These are phyloP conservation scores for Paracoccidioides brasiliensis DNA, from an alignment of 2,329 filamentous ascomycete genomes.

Conservation along the genomic window DNA sequence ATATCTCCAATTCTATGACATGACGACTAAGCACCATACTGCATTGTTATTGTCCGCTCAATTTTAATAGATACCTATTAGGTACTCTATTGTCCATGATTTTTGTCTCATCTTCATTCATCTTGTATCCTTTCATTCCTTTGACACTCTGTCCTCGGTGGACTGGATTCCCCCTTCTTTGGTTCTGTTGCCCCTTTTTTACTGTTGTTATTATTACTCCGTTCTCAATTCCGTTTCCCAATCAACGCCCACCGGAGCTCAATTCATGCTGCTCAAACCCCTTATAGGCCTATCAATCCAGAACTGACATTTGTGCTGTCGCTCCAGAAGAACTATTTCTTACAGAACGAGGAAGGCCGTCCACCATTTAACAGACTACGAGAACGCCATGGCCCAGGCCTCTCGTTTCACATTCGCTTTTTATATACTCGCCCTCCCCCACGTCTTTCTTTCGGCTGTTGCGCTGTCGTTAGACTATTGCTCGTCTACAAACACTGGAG, in stretches of 20 bases:
- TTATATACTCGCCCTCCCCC: slow-evolving; percentile 15
- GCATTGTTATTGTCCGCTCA: slow-evolving; percentile 6
- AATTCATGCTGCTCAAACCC: not conserved
- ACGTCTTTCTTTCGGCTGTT: slow-evolving; percentile 14
- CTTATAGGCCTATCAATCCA: not conserved
- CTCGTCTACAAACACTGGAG: slow-evolving; percentile 34
- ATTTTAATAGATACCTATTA: too few species aligned
- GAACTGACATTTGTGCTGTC: not conserved
- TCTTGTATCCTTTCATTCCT: too few species aligned
- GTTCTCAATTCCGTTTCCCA: too few species aligned
- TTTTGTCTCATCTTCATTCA: too few species aligned
- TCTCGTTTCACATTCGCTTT: not conserved
- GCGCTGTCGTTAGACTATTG: slow-evolving; percentile 27
- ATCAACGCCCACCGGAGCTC: not conserved
- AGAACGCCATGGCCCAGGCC: not conserved
- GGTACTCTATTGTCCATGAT: too few species aligned
- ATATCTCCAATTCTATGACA: not conserved
- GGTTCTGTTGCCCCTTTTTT: too few species aligned
- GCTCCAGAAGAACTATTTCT: not conserved
- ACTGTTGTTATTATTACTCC: too few species aligned
- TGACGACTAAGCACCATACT: slow-evolving; percentile 7
- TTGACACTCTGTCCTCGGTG: too few species aligned
- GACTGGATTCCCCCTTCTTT: too few species aligned
- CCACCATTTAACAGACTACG: not conserved
- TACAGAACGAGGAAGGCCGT: not conserved